These are phyloP conservation scores for Galerina marginata DNA, from an alignment of 768 basidiomycete species.

Conservation along the genomic window DNA sequence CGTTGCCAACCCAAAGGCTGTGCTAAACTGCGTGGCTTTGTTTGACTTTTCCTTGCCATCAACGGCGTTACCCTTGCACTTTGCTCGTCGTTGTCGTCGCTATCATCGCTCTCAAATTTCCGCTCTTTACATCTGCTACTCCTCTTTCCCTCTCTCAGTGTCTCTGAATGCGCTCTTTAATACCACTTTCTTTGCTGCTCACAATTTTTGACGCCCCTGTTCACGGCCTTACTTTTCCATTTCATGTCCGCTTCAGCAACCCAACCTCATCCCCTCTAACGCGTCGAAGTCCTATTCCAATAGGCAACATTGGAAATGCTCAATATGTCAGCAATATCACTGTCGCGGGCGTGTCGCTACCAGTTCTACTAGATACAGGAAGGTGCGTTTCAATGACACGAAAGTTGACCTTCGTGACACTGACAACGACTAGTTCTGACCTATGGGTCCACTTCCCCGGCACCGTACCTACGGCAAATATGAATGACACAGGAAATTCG, in stretches of 20 bases:
- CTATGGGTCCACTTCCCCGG: constrained; percentile 68
- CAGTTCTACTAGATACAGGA: constrained; percentile 78
- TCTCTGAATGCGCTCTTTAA: constrained; percentile 44
- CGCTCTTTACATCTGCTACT: constrained; percentile 27
- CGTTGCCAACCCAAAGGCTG: not conserved
- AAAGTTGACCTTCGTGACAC: constrained; percentile 1
- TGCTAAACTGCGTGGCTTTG: constrained; percentile 2
- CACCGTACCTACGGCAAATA: constrained; percentile 42
- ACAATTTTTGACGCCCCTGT: constrained; percentile 41
- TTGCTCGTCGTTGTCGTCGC: constrained; percentile 13
- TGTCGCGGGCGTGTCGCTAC: constrained; percentile 59
- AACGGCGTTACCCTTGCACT: constrained; percentile 2
- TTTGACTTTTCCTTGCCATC: constrained; percentile 5
- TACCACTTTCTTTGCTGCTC: constrained; percentile 49
- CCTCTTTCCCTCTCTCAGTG: constrained; percentile 24
- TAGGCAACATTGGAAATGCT: constrained; percentile 71
- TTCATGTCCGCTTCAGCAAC: constrained; percentile 38
- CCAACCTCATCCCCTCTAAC: constrained; percentile 28
- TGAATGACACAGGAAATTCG: constrained; percentile 60
- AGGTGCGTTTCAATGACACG: constrained; percentile 49
- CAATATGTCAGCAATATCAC: constrained; percentile 79
- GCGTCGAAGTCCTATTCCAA: constrained; percentile 45
- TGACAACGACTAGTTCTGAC: constrained; percentile 58
- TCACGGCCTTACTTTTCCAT: constrained; percentile 45
- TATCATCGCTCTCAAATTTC: constrained; percentile 17